Evolutionary conservation across 371 early-diverging fungal species (phyloP).

Genomic region (Globomyces sp.): DNA sequence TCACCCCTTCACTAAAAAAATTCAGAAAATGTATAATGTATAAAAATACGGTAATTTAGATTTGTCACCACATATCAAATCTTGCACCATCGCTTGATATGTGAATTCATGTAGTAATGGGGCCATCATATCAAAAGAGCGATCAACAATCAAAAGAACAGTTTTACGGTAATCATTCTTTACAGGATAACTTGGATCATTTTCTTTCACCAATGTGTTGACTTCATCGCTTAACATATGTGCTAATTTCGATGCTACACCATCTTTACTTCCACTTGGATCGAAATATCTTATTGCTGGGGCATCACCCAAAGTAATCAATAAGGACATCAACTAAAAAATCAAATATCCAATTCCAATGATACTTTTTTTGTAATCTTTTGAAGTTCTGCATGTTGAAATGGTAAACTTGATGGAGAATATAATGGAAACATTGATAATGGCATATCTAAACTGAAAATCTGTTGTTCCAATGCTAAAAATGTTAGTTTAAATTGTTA

Average conservation of each 20-base stretch:
- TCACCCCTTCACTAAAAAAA: background rate
- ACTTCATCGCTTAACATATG: constrained; percentile 57
- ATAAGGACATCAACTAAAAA: constrained; percentile 36
- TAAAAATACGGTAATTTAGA: background rate
- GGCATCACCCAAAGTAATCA: constrained; percentile 45
- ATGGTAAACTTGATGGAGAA: constrained; percentile 39
- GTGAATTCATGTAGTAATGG: constrained; percentile 97
- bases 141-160: constrained; percentile 83
- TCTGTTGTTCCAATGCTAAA: constrained; percentile 78
- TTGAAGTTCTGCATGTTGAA: constrained; percentile 48
- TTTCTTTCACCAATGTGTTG: constrained; percentile 50
- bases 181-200: constrained; percentile 61
- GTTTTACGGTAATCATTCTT: constrained; percentile 63
- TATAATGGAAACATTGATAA: constrained; percentile 62
- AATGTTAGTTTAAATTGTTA: constrained; percentile 6
- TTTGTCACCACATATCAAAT: constrained; percentile 50
- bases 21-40: background rate
- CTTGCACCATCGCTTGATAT: constrained; percentile 97
- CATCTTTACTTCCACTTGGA: constrained; percentile 22
- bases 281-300: constrained; percentile 89
- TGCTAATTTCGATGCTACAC: constrained; percentile 28
- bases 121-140: constrained; percentile 86
- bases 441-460: constrained; percentile 77
- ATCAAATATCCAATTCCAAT: background rate
- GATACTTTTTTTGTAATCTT: constrained; percentile 41